Evolutionary conservation across 495 filamentous ascomycete species (phyloP), one percentile per base, ranked within the genome.

Genomic region (Penicillium pancosmium): DNA sequence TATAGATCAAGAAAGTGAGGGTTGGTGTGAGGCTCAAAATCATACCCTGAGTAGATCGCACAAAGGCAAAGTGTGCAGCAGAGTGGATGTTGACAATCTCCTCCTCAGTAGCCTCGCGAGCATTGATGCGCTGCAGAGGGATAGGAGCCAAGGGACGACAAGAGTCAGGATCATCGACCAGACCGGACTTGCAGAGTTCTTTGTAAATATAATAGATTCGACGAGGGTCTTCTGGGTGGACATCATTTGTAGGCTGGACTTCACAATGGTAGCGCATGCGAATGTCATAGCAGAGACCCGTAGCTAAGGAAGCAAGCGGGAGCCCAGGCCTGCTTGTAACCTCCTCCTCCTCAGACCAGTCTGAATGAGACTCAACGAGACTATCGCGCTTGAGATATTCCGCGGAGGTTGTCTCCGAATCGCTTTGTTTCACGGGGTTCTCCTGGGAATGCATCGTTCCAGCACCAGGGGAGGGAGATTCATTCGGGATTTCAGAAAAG

Each of bases 211-310:
- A 85, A 51, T 88, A 88, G 52, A 98, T 97, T 6, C 94, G 84
- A 25, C 91, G 82, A 0, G 95, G 95, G 61, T 98, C 92, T 73
- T 99, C 94, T 1, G 95, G 94, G 61, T 99, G 94, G 56, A 91
- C 85, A 16, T 93, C 90, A 43, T 79, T 46, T 70, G 79, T 64
- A 67, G 82, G 82, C 73, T 89, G 84, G 5, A 91, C 82, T 64
- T 96, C 95, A 36, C 87, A 87, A 67, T 98, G 94, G 59, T 89
- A 87, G 52, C 92, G 90, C 94, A 98, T 98, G 18, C 92, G 85
- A 23, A 85, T 82, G 75, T 98, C 94, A 70, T 97, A 98, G 62
- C 91, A 94, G 44, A 89, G 81, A 36, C 95, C 87, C 8, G 90
- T 89, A 5, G 90, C 74, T 48, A 92, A 62, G 25, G 78, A 65